These are phyloP conservation scores for Didymella pinodella DNA, from an alignment of 2,329 filamentous ascomycete species.

Conservation along the genomic window DNA sequence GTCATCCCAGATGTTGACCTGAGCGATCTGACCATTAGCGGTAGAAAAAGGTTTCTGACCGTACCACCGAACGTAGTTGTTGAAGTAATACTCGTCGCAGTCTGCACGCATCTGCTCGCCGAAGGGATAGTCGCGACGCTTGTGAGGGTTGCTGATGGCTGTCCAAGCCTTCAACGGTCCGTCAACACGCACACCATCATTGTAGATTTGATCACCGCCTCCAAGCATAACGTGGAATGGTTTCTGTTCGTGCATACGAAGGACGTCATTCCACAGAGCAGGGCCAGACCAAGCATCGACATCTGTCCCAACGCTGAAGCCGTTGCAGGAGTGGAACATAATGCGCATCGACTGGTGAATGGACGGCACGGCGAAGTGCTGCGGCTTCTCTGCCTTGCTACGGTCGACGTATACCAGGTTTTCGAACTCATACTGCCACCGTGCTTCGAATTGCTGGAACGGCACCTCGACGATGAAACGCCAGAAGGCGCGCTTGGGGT, in stretches of 20 bases:
- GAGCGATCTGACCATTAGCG: constrained; percentile 68
- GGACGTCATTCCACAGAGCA: constrained; percentile 70
- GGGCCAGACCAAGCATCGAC: constrained; percentile 68
- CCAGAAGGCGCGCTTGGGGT: constrained; percentile 66
- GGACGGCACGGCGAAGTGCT: constrained; percentile 64
- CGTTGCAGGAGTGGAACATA: constrained; percentile 75
- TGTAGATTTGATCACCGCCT: constrained; percentile 86
- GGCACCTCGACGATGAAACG: constrained; percentile 66
- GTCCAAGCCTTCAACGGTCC: constrained; percentile 78
- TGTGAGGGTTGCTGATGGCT: constrained; percentile 66
- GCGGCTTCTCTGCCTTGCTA: constrained; percentile 45
- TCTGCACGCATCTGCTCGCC: constrained; percentile 68
- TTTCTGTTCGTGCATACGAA: constrained; percentile 65
- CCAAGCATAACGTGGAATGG: constrained; percentile 79
- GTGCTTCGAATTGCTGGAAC: constrained; percentile 74
- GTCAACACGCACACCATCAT: constrained; percentile 80
- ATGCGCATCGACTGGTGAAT: constrained; percentile 71
- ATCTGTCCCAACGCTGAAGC: constrained; percentile 72
- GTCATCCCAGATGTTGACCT: constrained; percentile 73
- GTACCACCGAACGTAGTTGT: constrained; percentile 73
- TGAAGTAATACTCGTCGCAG: constrained; percentile 69
- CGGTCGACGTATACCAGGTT: constrained; percentile 68
- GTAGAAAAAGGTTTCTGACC: constrained; percentile 68
- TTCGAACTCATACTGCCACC: constrained; percentile 80
- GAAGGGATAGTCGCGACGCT: constrained; percentile 68